These are phyloP conservation scores for Sordariomycetes sp. DNA, from an alignment of 2,329 filamentous ascomycete genomes.

Conservation along the genomic window DNA sequence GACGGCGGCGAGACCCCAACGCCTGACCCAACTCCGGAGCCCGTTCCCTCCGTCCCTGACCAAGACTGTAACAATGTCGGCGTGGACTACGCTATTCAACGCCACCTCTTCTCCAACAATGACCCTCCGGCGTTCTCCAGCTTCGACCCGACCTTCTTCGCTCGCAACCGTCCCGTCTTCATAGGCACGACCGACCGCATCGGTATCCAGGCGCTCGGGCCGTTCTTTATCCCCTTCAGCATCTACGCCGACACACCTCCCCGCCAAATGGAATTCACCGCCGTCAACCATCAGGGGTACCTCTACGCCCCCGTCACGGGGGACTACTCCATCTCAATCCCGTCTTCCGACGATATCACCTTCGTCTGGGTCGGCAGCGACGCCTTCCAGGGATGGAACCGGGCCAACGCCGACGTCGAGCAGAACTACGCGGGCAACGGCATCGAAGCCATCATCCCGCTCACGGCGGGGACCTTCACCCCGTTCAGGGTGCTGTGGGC, in stretches of 20 bases:
- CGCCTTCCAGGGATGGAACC: constrained; percentile 1
- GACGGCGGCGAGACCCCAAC: not conserved
- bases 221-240: too few species aligned
- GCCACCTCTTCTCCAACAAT: not conserved
- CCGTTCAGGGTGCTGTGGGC: constrained; percentile 3
- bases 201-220: too few species aligned
- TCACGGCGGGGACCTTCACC: constrained; percentile 1
- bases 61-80: not conserved
- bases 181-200: not conserved
- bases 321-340: not conserved
- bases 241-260: constrained; percentile 3
- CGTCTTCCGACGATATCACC: constrained; percentile 3
- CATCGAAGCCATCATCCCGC: not conserved
- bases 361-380: constrained; percentile 3
- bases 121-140: not conserved
- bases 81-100: constrained; percentile 2
- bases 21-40: not conserved
- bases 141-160: not conserved
- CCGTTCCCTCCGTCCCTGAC: not conserved
- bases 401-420: constrained; percentile 2
- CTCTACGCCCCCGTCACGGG: constrained; percentile 4
- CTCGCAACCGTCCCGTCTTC: not conserved
- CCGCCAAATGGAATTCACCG: not conserved
- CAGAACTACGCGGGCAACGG: not conserved
- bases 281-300: constrained; percentile 4